Base-by-base conservation (phyloP, 345 rosid genomes). In the Linum usitatissimum region DNA sequence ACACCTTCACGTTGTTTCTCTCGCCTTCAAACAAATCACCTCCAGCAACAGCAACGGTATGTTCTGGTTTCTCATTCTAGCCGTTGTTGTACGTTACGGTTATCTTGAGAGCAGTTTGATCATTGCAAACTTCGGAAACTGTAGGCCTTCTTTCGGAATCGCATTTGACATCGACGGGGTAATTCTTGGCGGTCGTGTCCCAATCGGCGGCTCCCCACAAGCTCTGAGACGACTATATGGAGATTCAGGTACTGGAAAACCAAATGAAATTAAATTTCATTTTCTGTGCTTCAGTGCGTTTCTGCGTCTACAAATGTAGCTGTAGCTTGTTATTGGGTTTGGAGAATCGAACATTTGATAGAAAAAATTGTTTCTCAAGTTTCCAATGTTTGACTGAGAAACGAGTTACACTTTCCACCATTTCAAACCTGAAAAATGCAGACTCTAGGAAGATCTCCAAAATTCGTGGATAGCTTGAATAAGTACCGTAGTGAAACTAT, bases 101-200 rank as follows among this genome's bases (percentile, higher is more conserved):
- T 12, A 40, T 15, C 51, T 4, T 45, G 17, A 45, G 14, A 45
- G 15, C 15, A 6, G 14, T 9, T 12, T 45, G 51, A 45, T 45
- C 51, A 2, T 45, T 9, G 51, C 51, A 2, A 45, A 10, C 14
- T 34, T 68, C 62, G 30, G 38, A 17, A 30, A 36, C 55, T 17
- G 56, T 57, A 79, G 83, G 75, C 51, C 64, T n/a, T 70, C 77
- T 53, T 78, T 78, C 28, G 81, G 83, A 68, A 74, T 81, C 9
- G 81, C 83, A 10, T 78, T 81, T 54, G 85, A 78, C 51, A 68
- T 81, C 17, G 81, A 81, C 18, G 83, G 85, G 34, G 85, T 81
- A 49, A 71, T 81, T 56, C 81, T 81, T 60, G 75, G 73, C 12
- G 81, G 81, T 34, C 58, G 69, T 18, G 68, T 59, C 56, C 81